These are phyloP conservation scores for Cicer bijugum DNA, from an alignment of 306 rosid genomes.

Conservation along the genomic window DNA sequence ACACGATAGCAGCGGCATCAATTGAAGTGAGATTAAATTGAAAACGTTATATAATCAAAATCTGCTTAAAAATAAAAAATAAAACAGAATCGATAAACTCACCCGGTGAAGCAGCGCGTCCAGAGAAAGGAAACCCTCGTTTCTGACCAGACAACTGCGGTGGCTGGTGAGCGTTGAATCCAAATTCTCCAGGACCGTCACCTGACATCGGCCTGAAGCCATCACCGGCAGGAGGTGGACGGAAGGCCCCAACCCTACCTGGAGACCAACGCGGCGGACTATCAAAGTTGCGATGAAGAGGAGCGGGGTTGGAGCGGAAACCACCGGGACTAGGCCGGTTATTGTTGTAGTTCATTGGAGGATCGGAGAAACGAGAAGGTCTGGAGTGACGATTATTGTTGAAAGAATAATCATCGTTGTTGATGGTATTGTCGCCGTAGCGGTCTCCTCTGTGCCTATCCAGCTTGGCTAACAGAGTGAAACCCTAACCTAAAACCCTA, in stretches of 20 bases:
- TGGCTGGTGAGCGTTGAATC: slow-evolving; percentile 49
- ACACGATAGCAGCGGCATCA: background rate
- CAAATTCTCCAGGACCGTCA: slow-evolving; percentile 56
- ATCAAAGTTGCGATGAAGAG: slow-evolving; percentile 57
- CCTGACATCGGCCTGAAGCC: slow-evolving; percentile 37
- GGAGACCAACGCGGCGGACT: slow-evolving; percentile 70
- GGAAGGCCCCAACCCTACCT: slow-evolving; percentile 51
- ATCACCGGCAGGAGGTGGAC: slow-evolving; percentile 48
- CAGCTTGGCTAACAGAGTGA: slow-evolving; percentile 64
- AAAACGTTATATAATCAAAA: background rate
- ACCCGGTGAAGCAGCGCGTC: slow-evolving; percentile 79
- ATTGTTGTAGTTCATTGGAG: slow-evolving; percentile 55
- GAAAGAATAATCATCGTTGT: slow-evolving; percentile 44
- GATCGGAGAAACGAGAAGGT: slow-evolving; percentile 70
- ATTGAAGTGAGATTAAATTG: background rate
- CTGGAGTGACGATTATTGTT: slow-evolving; percentile 55
- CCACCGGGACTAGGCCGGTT: slow-evolving; percentile 57
- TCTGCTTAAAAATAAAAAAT: background rate
- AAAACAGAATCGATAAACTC: slow-evolving; percentile 13
- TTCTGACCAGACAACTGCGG: slow-evolving; percentile 75
- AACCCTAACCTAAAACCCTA: slow-evolving; percentile 60
- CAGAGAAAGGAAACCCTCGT: slow-evolving; percentile 71
- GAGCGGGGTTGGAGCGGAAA: slow-evolving; percentile 49
- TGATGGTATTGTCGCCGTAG: slow-evolving; percentile 52
- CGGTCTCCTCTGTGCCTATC: slow-evolving; percentile 93